A percentile compares a stretch with the other conserved stretches of the same genome.
These are phyloP conservation scores for Apiospora kogelbergensis DNA, from an alignment of 2,329 filamentous ascomycete genomes.

Conservation along the genomic window DNA sequence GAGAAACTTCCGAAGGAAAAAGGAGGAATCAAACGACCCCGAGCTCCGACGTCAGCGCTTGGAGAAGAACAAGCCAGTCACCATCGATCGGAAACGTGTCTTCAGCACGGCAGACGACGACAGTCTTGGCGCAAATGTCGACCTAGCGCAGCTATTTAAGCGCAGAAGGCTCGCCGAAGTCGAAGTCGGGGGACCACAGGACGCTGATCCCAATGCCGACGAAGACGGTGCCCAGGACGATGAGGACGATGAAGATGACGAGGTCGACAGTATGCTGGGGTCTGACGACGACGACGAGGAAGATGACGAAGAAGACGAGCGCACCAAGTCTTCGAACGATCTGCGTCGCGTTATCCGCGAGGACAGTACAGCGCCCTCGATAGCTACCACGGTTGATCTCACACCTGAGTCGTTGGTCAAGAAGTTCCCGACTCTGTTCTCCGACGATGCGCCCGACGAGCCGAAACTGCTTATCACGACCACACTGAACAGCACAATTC, in stretches of 20 bases:
- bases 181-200: conserved; percentile 46
- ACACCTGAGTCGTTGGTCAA: conserved; percentile 59
- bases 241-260: conserved; percentile 53
- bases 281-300: conserved; percentile 52
- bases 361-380: conserved; percentile 56
- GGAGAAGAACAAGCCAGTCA: conserved; percentile 75
- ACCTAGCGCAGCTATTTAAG: conserved; percentile 58
- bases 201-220: conserved; percentile 41
- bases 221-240: conserved; percentile 39
- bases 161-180: conserved; percentile 52
- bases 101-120: conserved; percentile 71
- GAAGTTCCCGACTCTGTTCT: conserved; percentile 64
- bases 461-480: conserved; percentile 95
- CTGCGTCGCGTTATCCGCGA: conserved; percentile 47
- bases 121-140: conserved; percentile 54
- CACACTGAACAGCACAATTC: conserved; percentile 82
- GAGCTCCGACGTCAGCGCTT: conserved; percentile 71
- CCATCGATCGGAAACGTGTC: conserved; percentile 82
- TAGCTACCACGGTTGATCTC: conserved; percentile 62
- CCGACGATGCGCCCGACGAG: conserved; percentile 54
- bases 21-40: conserved; percentile 83
- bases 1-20: conserved; percentile 74
- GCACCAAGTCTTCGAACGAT: conserved; percentile 41
- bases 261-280: conserved; percentile 79
- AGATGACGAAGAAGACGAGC: conserved; percentile 34